phyloP scores from a whole-genome alignment of 805 yeast species.

The Cyberlindnera mrakii region DNA sequence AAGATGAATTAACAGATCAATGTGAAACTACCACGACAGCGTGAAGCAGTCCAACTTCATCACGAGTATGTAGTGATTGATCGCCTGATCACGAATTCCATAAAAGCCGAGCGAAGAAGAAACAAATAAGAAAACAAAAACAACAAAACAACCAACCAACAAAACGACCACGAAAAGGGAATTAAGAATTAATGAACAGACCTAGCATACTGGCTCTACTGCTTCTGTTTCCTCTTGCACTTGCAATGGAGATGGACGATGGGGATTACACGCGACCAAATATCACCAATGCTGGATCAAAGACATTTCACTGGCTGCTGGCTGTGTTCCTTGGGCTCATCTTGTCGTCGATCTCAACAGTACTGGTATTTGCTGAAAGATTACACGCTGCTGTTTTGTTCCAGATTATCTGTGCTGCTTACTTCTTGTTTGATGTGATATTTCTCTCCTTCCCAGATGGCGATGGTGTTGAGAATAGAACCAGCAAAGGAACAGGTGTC shows the following conservation, averaged over 20 bases:
- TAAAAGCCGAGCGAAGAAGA: no score
- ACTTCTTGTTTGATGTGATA: constrained; percentile 50
- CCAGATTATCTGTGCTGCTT: constrained; percentile 41
- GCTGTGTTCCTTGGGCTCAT: constrained; percentile 42
- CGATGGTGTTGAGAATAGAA: constrained; percentile 59
- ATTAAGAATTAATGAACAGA: no score
- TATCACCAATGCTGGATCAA: constrained; percentile 41
- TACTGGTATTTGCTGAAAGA: constrained; percentile 48
- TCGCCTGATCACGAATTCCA: no score
- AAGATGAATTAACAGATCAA: no score
- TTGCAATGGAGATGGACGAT: constrained; percentile 28
- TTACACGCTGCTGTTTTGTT: constrained; percentile 38
- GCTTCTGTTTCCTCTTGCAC: background rate
- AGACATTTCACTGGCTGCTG: constrained; percentile 60
- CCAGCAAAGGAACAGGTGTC: constrained; percentile 67
- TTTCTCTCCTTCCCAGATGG: constrained; percentile 59
- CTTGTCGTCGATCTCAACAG: constrained; percentile 51
- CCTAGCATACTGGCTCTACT: background rate
- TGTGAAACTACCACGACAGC: no score
- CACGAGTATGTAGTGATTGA: no score
- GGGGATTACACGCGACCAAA: constrained; percentile 30
- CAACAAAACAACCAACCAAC: no score
- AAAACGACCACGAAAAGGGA: no score
- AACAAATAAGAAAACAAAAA: no score
- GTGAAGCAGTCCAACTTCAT: no score